A percentile compares a stretch with the other conserved stretches of the same genome.
These are phyloP conservation scores for Neonectria neomacrospora DNA, from an alignment of 2,329 filamentous ascomycete genomes.

Conservation along the genomic window DNA sequence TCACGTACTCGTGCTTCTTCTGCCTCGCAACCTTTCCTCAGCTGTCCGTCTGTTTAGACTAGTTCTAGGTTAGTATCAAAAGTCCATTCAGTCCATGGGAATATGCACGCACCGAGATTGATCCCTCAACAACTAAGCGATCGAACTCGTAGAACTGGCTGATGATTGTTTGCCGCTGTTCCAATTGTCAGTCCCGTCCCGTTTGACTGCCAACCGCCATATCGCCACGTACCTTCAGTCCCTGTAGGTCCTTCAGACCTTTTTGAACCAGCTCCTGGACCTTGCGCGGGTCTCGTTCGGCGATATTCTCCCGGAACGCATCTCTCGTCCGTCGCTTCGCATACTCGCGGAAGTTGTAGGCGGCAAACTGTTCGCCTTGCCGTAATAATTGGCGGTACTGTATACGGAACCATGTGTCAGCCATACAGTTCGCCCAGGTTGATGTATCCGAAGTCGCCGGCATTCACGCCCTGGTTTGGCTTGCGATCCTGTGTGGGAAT, in stretches of 20 bases:
- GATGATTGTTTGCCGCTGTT: slow-evolving; percentile 90
- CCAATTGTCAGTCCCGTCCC: slow-evolving; percentile 18
- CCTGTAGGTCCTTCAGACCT: slow-evolving; percentile 85
- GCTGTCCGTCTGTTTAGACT: slow-evolving; percentile 78
- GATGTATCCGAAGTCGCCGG: slow-evolving; percentile 3
- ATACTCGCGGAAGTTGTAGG: slow-evolving; percentile 99
- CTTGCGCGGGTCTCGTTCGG: slow-evolving; percentile 76
- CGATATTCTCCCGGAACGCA: slow-evolving; percentile 84
- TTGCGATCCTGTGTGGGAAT: slow-evolving; percentile 8
- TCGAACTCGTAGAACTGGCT: slow-evolving; percentile 96
- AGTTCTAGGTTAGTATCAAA: slow-evolving; percentile 30
- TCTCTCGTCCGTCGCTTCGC: slow-evolving; percentile 90
- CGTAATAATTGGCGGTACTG: slow-evolving; percentile 94
- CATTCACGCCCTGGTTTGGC: slow-evolving; percentile 21
- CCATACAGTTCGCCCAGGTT: background rate
- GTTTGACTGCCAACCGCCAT: too few species aligned
- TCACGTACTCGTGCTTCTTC: slow-evolving; percentile 79
- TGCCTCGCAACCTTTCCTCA: slow-evolving; percentile 76
- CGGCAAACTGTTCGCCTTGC: slow-evolving; percentile 85
- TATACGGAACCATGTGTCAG: slow-evolving; percentile 26
- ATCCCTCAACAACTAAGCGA: slow-evolving; percentile 89
- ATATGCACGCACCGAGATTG: slow-evolving; percentile 70
- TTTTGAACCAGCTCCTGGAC: slow-evolving; percentile 92
- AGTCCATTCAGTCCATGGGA: background rate
- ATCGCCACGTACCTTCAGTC: slow-evolving; percentile 78